Conservation (phyloP, 2,329 filamentous ascomycete genomes). For the Boeremia lycopersici region DNA sequence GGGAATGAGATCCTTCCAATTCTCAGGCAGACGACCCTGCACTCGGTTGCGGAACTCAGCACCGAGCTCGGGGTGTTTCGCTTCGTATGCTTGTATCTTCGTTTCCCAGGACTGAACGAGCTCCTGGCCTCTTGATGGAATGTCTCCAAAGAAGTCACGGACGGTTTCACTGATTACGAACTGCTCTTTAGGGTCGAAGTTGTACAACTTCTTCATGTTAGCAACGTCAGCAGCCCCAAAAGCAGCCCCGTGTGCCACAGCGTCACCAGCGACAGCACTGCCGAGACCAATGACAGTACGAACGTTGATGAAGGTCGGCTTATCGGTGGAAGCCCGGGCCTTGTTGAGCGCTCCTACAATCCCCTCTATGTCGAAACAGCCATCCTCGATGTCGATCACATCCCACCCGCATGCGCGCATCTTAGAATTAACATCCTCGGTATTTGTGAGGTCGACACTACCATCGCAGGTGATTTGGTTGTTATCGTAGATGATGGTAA, state of each 20-base stretch:
- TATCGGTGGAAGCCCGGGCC: constrained; percentile 53
- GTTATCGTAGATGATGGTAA: constrained; percentile 66
- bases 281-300: constrained; percentile 63
- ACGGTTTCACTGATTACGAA: constrained; percentile 56
- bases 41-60: constrained; percentile 57
- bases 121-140: constrained; percentile 54
- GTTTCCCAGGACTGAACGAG: constrained; percentile 58
- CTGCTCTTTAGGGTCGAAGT: constrained; percentile 57
- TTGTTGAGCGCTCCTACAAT: constrained; percentile 56
- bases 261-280: constrained; percentile 53
- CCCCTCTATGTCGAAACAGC: constrained; percentile 57
- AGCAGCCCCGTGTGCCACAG: constrained; percentile 64
- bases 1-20: constrained; percentile 60
- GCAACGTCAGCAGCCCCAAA: constrained; percentile 61
- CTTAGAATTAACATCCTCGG: constrained; percentile 63
- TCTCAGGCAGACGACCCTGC: constrained; percentile 54
- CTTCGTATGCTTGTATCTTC: constrained; percentile 52
- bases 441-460: constrained; percentile 60
- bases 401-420: constrained; percentile 64
- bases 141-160: constrained; percentile 59
- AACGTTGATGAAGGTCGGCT: constrained; percentile 65
- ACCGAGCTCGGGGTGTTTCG: constrained; percentile 56
- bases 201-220: constrained; percentile 59
- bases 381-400: constrained; percentile 60
- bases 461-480: constrained; percentile 67